phyloP scores from a whole-genome alignment of 768 basidiomycete genomes.

The Hebeloma cylindrosporum region DNA sequence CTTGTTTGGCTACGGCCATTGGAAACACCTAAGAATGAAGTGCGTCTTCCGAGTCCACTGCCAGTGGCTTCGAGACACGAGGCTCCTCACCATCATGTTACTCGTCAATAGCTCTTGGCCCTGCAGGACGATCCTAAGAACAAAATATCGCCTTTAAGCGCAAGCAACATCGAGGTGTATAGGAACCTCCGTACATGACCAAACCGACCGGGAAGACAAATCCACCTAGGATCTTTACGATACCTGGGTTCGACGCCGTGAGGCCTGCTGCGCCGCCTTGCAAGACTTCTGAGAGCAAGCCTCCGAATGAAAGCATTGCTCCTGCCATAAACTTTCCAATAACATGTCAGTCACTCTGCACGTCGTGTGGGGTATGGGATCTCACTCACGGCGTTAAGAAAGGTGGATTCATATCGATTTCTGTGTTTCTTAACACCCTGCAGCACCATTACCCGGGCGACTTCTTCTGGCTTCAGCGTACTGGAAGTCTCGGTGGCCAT shows the following conservation, averaged over 20 bases:
- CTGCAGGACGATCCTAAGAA: constrained; percentile 66
- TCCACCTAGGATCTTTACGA: constrained; percentile 64
- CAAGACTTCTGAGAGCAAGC: constrained; percentile 59
- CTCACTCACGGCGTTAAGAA: constrained; percentile 71
- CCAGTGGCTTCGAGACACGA: too few relatives aligned
- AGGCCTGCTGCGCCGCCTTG: constrained; percentile 58
- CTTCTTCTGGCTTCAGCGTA: constrained; percentile 59
- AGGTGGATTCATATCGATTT: constrained; percentile 57
- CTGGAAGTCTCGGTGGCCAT: constrained; percentile 22
- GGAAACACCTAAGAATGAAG: constrained; percentile 52
- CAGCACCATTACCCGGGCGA: constrained; percentile 57
- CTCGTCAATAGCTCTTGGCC: constrained; percentile 72
- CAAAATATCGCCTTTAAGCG: neutral
- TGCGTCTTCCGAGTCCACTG: too few relatives aligned
- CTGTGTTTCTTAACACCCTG: constrained; percentile 61
- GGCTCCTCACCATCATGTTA: constrained; percentile 67
- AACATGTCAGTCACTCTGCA: neutral
- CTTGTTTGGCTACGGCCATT: constrained; percentile 62
- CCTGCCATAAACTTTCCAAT: constrained; percentile 59
- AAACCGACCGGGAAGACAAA: constrained; percentile 77
- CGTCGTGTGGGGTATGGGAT: neutral
- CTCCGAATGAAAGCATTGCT: constrained; percentile 74
- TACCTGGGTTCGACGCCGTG: constrained; percentile 55
- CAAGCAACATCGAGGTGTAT: neutral
- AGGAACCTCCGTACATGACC: constrained; percentile 56